These are phyloP conservation scores for Pyrrhoderma noxium DNA, from an alignment of 1,284 basidiomycete genomes.

Conservation along the genomic window DNA sequence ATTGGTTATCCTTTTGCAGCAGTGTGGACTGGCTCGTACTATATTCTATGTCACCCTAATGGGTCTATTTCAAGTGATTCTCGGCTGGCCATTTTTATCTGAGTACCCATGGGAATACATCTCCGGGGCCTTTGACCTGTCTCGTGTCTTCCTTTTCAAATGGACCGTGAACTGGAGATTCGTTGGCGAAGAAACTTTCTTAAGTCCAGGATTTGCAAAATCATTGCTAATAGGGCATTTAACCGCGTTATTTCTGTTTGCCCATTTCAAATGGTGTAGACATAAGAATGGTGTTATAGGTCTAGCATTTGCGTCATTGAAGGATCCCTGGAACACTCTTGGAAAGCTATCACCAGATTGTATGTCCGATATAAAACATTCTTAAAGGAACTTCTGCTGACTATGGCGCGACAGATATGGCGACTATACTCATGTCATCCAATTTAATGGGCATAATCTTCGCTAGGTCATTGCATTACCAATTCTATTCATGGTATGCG, in stretches of 20 bases:
- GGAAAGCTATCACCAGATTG: conserved; percentile 50
- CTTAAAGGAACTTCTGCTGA: not conserved
- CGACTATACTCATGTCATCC: conserved; percentile 80
- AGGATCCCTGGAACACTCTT: conserved; percentile 23
- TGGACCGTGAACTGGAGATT: conserved; percentile 99
- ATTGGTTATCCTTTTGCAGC: conserved; percentile 72
- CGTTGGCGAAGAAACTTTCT: conserved; percentile 67
- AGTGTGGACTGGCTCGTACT: conserved; percentile 55
- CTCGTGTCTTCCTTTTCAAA: conserved; percentile 84
- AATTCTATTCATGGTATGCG: conserved; percentile 98
- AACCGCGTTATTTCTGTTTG: conserved; percentile 56
- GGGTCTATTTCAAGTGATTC: conserved; percentile 46
- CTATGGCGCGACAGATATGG: conserved; percentile 50
- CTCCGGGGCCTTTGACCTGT: conserved; percentile 78
- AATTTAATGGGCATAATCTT: conserved; percentile 91
- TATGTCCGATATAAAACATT: conserved; percentile 29
- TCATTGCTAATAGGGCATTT: conserved; percentile 65
- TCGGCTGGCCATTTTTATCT: conserved; percentile 71
- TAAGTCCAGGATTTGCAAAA: conserved; percentile 56
- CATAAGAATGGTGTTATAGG: conserved; percentile 53
- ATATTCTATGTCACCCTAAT: conserved; percentile 51
- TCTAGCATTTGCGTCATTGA: conserved; percentile 34
- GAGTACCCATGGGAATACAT: conserved; percentile 63
- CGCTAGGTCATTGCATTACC: conserved; percentile 95
- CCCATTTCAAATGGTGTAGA: conserved; percentile 64